Percentiles rank a stretch among this genome's conserved stretches.
Conservation (phyloP, 805 yeast genomes). For the Cyberlindnera nakhonratchasimensis region DNA sequence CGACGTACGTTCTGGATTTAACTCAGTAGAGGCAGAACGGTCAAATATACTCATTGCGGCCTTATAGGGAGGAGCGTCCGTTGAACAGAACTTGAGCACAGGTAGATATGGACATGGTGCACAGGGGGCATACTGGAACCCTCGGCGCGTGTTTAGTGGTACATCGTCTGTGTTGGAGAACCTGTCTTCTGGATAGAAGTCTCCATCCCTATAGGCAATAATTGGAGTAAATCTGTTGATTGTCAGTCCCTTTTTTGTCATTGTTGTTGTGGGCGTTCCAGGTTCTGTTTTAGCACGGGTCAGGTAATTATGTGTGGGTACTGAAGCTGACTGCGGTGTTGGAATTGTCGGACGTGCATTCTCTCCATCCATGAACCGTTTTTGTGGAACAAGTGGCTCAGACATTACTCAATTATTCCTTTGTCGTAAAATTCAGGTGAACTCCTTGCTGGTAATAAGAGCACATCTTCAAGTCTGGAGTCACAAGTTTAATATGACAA, state of each 20-base stretch:
- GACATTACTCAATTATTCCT: not conserved
- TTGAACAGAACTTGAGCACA: constrained; percentile 59
- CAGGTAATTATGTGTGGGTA: constrained; percentile 4
- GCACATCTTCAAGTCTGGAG: too few relatives aligned
- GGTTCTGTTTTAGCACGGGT: constrained; percentile 10
- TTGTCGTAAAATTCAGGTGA: too few relatives aligned
- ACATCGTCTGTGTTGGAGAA: constrained; percentile 63
- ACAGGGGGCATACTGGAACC: constrained; percentile 79
- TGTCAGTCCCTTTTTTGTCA: not conserved
- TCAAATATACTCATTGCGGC: constrained; percentile 65
- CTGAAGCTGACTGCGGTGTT: not conserved
- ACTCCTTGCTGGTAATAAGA: too few relatives aligned
- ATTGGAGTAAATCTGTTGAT: constrained; percentile 26
- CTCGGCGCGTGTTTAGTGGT: constrained; percentile 68
- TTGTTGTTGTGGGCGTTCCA: not conserved
- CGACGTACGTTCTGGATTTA: constrained; percentile 36
- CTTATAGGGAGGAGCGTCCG: constrained; percentile 66
- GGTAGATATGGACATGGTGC: constrained; percentile 60
- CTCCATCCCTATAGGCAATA: constrained; percentile 22
- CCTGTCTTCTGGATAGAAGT: constrained; percentile 19
- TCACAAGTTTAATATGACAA: too few relatives aligned
- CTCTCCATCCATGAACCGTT: not conserved
- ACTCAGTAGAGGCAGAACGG: constrained; percentile 53
- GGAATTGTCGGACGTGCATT: not conserved
- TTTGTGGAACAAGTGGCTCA: not conserved